phyloP scores from a whole-genome alignment of 495 filamentous ascomycete species.

The Aspergillus haitiensis region DNA sequence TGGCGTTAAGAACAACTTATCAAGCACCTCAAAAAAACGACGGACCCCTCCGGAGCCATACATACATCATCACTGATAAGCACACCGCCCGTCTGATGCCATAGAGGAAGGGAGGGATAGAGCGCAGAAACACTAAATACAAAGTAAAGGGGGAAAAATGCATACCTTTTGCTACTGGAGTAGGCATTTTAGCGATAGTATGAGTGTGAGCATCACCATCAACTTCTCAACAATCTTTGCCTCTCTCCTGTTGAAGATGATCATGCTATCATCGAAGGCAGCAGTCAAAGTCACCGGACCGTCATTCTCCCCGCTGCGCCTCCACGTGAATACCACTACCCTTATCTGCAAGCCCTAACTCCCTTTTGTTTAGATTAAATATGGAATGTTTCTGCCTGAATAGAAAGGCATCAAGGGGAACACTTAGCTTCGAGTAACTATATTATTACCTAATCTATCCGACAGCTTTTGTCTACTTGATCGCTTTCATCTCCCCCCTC shows the following conservation, averaged over 20 bases:
- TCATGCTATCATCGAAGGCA: slow-evolving; percentile 13
- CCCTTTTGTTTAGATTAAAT: slow-evolving; percentile 19
- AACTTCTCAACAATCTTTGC: not conserved
- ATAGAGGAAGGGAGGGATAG: slow-evolving; percentile 4
- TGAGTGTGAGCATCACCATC: slow-evolving; percentile 1
- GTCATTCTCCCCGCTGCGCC: slow-evolving; percentile 16
- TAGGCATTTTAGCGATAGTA: slow-evolving; percentile 42
- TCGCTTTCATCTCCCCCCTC: not conserved
- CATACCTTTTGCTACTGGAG: slow-evolving; percentile 56
- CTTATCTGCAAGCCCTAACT: slow-evolving; percentile 44
- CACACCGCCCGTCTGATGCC: slow-evolving; percentile 29
- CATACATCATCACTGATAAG: slow-evolving; percentile 40
- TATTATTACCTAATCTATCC: no score
- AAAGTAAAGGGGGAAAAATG: slow-evolving; percentile 1
- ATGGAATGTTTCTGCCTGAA: no score
- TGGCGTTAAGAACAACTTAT: slow-evolving; percentile 2
- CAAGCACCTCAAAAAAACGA: not conserved
- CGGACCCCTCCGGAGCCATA: not conserved
- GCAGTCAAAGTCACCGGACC: slow-evolving; percentile 4
- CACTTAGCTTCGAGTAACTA: no score
- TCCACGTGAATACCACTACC: slow-evolving; percentile 37
- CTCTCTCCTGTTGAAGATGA: not conserved
- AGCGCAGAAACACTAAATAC: slow-evolving; percentile 10
- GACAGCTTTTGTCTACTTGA: not conserved
- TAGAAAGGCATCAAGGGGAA: no score